Evolutionary conservation across 176 grass and related monocot species (phyloP).

Genomic region (Typha latifolia): DNA sequence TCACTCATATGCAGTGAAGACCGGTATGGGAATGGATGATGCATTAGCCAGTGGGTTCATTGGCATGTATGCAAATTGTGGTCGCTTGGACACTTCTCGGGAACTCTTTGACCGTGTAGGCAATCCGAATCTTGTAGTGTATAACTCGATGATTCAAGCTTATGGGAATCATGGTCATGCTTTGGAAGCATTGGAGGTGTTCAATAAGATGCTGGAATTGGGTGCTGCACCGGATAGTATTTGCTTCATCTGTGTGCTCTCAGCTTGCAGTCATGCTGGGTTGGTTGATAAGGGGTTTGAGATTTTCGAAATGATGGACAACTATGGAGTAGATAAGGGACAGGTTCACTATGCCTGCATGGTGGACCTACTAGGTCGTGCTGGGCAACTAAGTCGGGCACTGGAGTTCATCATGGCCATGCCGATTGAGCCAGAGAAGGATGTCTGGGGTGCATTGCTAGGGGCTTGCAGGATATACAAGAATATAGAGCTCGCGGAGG

Average conservation of each 20-base stretch:
- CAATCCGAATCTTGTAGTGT: background rate
- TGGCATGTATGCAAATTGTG: slow-evolving; percentile 13
- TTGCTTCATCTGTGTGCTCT: slow-evolving; percentile 16
- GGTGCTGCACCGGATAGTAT: slow-evolving; percentile 7
- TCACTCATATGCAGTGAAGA: slow-evolving; percentile 10
- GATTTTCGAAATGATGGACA: slow-evolving; percentile 17
- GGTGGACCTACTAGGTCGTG: slow-evolving; percentile 14
- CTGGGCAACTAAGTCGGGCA: slow-evolving; percentile 13
- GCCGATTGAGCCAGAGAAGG: slow-evolving; percentile 2
- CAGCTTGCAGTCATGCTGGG: slow-evolving; percentile 14
- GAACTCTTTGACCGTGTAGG: background rate
- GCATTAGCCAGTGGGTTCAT: background rate
- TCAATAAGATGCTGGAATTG: slow-evolving; percentile 4
- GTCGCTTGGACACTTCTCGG: slow-evolving; percentile 1
- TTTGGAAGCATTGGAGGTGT: slow-evolving; percentile 1
- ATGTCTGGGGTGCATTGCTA: slow-evolving; percentile 23
- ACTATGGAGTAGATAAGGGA: slow-evolving; percentile 9
- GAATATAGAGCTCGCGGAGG: slow-evolving; percentile 15
- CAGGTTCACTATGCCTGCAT: slow-evolving; percentile 19
- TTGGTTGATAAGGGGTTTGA: slow-evolving; percentile 12
- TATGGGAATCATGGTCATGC: slow-evolving; percentile 21
- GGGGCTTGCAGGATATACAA: slow-evolving; percentile 10
- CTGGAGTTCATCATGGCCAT: slow-evolving; percentile 6
- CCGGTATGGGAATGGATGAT: background rate
- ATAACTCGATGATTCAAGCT: slow-evolving; percentile 13